A percentile compares a stretch with the other conserved stretches of the same genome.
Conservation (phyloP, 306 rosid species). For the Chamaecrista fasciculata region DNA sequence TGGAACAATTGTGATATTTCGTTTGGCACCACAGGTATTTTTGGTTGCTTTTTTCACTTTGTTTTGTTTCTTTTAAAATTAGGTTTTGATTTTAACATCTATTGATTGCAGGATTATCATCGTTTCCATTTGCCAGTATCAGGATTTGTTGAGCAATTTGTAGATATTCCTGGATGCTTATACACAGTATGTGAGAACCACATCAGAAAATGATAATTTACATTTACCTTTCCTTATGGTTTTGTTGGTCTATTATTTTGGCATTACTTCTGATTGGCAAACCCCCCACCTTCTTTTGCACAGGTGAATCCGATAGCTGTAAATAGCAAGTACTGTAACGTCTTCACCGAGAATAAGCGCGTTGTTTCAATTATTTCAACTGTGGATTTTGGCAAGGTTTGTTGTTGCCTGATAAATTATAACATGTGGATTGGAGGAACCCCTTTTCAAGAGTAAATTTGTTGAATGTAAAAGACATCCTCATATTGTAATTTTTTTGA, state of each 20-base stretch:
- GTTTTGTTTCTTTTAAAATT: background rate
- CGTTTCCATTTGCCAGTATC: constrained; percentile 90
- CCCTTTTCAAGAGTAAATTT: too few relatives aligned
- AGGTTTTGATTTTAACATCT: constrained; percentile 7
- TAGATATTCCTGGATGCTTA: constrained; percentile 82
- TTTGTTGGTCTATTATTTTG: constrained; percentile 21
- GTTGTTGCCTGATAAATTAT: constrained; percentile 31
- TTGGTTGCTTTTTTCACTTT: constrained; percentile 14
- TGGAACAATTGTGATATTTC: constrained; percentile 90
- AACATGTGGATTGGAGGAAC: too few relatives aligned
- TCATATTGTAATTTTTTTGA: background rate
- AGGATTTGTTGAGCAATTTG: constrained; percentile 68
- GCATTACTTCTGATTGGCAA: constrained; percentile 10
- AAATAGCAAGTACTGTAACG: constrained; percentile 95
- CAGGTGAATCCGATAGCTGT: constrained; percentile 98
- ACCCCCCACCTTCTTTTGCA: background rate
- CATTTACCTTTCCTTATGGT: background rate
- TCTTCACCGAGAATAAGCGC: constrained; percentile 96
- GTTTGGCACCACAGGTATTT: constrained; percentile 96
- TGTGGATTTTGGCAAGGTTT: constrained; percentile 81
- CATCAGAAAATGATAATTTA: constrained; percentile 3
- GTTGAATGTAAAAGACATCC: background rate
- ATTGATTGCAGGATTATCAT: constrained; percentile 84
- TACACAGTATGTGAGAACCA: constrained; percentile 64
- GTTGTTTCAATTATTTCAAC: constrained; percentile 77